Evolutionary conservation across 2,329 filamentous ascomycete genomes (phyloP).

Genomic region (Beauveria australis): DNA sequence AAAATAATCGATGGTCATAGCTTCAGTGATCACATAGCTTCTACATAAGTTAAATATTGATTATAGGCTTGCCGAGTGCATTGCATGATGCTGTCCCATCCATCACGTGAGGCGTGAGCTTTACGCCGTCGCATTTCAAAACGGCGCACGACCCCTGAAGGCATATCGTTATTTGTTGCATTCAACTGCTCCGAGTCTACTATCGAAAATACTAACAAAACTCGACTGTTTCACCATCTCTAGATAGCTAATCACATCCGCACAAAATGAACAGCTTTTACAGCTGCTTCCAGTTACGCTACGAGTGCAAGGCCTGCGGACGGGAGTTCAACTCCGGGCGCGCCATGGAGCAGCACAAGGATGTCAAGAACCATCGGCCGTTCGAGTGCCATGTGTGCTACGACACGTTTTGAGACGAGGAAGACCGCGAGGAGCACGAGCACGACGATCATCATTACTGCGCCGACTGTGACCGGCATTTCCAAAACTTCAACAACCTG

Average conservation of each 20-base stretch:
- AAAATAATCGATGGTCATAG: too few relatives aligned
- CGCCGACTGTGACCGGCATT: slow-evolving; percentile 23
- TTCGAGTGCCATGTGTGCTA: slow-evolving; percentile 22
- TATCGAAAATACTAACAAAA: neutral
- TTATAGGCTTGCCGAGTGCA: too few relatives aligned
- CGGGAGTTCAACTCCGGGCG: slow-evolving; percentile 17
- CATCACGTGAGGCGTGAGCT: too few relatives aligned
- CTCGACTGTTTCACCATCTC: neutral
- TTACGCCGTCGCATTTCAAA: too few relatives aligned
- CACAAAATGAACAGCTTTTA: neutral
- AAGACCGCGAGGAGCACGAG: slow-evolving; percentile 20
- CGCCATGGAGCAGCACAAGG: slow-evolving; percentile 23
- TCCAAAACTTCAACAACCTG: slow-evolving; percentile 22
- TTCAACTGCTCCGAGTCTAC: too few relatives aligned
- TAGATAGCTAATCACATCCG: neutral
- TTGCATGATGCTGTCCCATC: too few relatives aligned
- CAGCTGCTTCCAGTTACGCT: too few relatives aligned
- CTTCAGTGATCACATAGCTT: too few relatives aligned
- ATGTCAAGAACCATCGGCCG: slow-evolving; percentile 20
- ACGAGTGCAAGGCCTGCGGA: slow-evolving; percentile 23
- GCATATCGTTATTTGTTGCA: too few relatives aligned
- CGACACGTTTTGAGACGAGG: slow-evolving; percentile 13
- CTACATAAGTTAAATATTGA: too few relatives aligned
- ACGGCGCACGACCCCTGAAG: too few relatives aligned
- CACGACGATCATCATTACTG: slow-evolving; percentile 25